phyloP scores from a whole-genome alignment of 2,329 filamentous ascomycete genomes.

The Pseudogymnoascus verrucosus region DNA sequence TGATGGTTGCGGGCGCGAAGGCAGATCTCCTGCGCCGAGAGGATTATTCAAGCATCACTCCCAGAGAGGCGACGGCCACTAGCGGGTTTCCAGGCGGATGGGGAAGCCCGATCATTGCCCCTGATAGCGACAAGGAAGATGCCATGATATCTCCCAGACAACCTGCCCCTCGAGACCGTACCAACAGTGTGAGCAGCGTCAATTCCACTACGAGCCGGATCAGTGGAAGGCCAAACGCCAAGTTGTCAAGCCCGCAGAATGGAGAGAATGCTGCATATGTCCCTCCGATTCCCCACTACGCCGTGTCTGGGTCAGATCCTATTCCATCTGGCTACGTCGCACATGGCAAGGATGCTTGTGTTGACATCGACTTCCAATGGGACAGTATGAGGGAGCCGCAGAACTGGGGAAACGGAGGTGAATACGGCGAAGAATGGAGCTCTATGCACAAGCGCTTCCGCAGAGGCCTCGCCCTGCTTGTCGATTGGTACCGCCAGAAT shows the following conservation, averaged over 20 bases:
- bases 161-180: constrained; percentile 21
- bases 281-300: constrained; percentile 73
- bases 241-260: not conserved
- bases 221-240: not conserved
- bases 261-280: constrained; percentile 48
- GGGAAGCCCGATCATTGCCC: constrained; percentile 24
- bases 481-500: constrained; percentile 70
- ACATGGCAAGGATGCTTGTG: constrained; percentile 80
- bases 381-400: constrained; percentile 76
- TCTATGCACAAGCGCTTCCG: constrained; percentile 89
- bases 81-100: constrained; percentile 32
- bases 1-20: constrained; percentile 87
- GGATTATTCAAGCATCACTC: constrained; percentile 45
- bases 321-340: constrained; percentile 85
- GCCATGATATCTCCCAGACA: constrained; percentile 15
- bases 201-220: constrained; percentile 11
- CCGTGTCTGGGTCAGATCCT: constrained; percentile 67
- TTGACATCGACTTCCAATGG: constrained; percentile 89
- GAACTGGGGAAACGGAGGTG: constrained; percentile 80
- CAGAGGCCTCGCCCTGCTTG: constrained; percentile 65
- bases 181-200: constrained; percentile 27
- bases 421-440: constrained; percentile 90
- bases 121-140: constrained; percentile 23
- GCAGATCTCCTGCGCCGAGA: constrained; percentile 73
- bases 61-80: constrained; percentile 19